Base-by-base conservation (phyloP, 1,284 basidiomycete genomes). In the Ustilago curta region DNA sequence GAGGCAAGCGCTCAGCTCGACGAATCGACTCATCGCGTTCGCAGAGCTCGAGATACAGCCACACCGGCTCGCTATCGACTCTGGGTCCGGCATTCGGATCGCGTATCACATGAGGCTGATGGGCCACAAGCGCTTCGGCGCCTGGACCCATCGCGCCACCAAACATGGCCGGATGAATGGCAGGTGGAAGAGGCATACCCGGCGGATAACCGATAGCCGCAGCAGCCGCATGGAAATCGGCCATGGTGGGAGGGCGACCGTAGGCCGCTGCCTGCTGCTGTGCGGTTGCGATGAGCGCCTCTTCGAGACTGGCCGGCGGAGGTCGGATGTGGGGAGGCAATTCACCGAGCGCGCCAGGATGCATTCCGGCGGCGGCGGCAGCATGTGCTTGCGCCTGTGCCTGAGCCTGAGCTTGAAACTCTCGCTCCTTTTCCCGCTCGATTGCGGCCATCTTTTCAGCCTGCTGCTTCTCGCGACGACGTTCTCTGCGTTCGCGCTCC, bases 51-150 rank as follows among this genome's bases (percentile, higher is more conserved):
- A 84, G 59, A 31, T 80, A 80, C 49, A 80, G 69, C 82, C 83
- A 83, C 2, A 84, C 83, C 0, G 78, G 78, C 59, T 83, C 82
- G 43, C 74, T 80, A 48, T 84, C 81, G 19, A 84, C 82, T 3
- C 81, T 63, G 2, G 81, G 82, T 8, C 82, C 82, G 0, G 79
- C 72, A 19, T 76, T 76, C 6, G 68, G 73, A 42, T 76, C 73
- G 12, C 73, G 52, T 3, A 70, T 49, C 21, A 75, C 67, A 40
- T 70, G 71, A 25, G 71, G 60, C 25, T 61, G 58, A 18, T 67
- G 72, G 18, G 23, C 59, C 25, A 61, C 55, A 14, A 61, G 16
- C n/a, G 54, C 62, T 9, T 68, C 64, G 1, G 62, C 51, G 8
- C 40, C 69, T 14, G 60, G 72, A 4, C 51, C 59, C 44, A 66